phyloP scores from a whole-genome alignment of 139 green algal genomes.

The Diplosphaera chodatii region DNA sequence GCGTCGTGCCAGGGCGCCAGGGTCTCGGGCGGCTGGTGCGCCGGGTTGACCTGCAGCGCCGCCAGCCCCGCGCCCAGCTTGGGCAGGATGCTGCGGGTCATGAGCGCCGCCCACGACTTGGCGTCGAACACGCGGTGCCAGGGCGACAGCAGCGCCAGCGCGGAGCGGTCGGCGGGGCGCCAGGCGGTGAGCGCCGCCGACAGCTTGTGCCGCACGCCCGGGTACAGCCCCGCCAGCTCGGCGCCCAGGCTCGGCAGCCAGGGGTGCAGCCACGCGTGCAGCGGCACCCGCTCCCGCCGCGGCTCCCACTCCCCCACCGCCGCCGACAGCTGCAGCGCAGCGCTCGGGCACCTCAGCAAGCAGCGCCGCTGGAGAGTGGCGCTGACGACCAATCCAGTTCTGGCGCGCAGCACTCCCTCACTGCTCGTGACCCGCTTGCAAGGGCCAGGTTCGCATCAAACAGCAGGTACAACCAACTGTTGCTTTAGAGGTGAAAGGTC shows the following conservation, averaged over 20 bases:
- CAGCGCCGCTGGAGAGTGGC: too few species aligned
- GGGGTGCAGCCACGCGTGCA: slow-evolving; percentile 95
- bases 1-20: slow-evolving; percentile 78
- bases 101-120: slow-evolving; percentile 75
- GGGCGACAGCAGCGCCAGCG: slow-evolving; percentile 73
- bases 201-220: slow-evolving; percentile 76
- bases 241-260: slow-evolving; percentile 84
- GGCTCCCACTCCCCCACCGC: slow-evolving; percentile 87
- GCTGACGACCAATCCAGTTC: too few species aligned
- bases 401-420: too few species aligned
- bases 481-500: too few species aligned
- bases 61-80: slow-evolving; percentile 71
- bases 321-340: slow-evolving; percentile 53
- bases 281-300: slow-evolving; percentile 64
- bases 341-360: too few species aligned
- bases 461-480: too few species aligned
- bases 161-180: slow-evolving; percentile 76
- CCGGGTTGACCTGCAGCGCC: slow-evolving; percentile 76
- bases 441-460: too few species aligned
- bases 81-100: slow-evolving; percentile 72
- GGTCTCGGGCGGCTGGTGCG: slow-evolving; percentile 45
- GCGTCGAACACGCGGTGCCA: slow-evolving; percentile 76
- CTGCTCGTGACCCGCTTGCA: too few species aligned
- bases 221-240: slow-evolving; percentile 76
- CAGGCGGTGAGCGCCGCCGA: slow-evolving; percentile 67